phyloP scores from a whole-genome alignment of 495 filamentous ascomycete species.

The Neurospora discreta region DNA sequence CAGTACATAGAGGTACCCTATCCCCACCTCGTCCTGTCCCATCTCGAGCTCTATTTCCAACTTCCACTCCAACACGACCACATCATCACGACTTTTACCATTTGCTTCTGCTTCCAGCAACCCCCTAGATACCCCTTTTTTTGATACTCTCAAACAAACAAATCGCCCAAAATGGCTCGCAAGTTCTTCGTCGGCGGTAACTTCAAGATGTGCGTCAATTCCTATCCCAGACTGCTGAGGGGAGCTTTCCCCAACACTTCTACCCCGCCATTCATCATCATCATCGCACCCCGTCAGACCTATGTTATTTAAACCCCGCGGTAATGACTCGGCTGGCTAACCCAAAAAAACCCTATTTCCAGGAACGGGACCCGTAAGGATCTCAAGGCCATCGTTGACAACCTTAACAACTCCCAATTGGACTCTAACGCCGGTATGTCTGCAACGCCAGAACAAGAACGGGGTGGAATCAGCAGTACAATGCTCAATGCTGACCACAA shows the following conservation, averaged over 20 bases:
- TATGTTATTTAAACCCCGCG: constrained; percentile 13
- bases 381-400: constrained; percentile 77
- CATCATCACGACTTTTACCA: neutral
- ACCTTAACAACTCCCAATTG: constrained; percentile 70
- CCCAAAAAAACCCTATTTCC: constrained; percentile 1
- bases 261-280: constrained; percentile 18
- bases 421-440: constrained; percentile 55
- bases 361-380: constrained; percentile 88
- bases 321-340: constrained; percentile 11
- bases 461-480: neutral
- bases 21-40: neutral
- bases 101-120: neutral
- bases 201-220: constrained; percentile 80
- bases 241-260: constrained; percentile 2
- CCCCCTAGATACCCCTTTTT: neutral
- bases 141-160: neutral
- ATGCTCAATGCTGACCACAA: neutral
- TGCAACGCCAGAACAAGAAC: neutral
- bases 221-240: neutral
- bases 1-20: neutral
- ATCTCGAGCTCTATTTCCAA: neutral
- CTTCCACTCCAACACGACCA: neutral
- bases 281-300: neutral
- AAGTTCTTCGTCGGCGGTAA: constrained; percentile 99
- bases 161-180: constrained; percentile 61